Conservation (phyloP, 2,329 filamentous ascomycete genomes). For the Fragosphaeria purpurea region DNA sequence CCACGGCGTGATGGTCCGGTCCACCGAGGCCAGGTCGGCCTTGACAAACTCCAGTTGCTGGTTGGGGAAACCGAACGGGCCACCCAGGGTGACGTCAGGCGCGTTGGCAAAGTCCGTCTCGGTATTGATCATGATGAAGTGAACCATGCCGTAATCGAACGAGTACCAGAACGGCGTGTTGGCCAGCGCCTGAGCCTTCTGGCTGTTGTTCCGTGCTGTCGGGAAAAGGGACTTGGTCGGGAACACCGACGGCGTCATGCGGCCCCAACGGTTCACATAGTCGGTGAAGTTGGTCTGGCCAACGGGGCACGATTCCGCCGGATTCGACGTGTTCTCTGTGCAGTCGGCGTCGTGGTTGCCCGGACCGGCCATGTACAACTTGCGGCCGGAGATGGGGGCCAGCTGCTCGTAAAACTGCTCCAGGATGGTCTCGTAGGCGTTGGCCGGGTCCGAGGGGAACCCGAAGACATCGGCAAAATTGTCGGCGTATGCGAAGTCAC, state of each 20-base stretch:
- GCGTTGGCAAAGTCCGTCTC: conserved; percentile 44
- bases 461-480: conserved; percentile 40
- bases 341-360: conserved; percentile 51
- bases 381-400: conserved; percentile 40
- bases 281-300: conserved; percentile 52
- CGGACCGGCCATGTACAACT: conserved; percentile 46
- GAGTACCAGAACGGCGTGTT: conserved; percentile 48
- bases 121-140: conserved; percentile 44
- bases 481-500: conserved; percentile 48
- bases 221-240: conserved; percentile 33
- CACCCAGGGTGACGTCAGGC: conserved; percentile 34
- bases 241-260: conserved; percentile 40
- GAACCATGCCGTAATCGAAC: conserved; percentile 47
- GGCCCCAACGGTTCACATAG: conserved; percentile 43
- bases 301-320: conserved; percentile 29
- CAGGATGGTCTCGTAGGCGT: conserved; percentile 94
- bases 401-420: conserved; percentile 64
- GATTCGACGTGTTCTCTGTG: conserved; percentile 26
- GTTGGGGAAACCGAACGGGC: conserved; percentile 34
- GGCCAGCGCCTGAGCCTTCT: conserved; percentile 32
- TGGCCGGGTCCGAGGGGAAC: conserved; percentile 64
- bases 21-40: conserved; percentile 44
- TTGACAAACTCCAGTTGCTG: conserved; percentile 45
- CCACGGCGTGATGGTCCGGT: conserved; percentile 45
- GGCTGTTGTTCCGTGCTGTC: conserved; percentile 30